Percentiles rank a stretch among this genome's conserved stretches.
phyloP scores from a whole-genome alignment of 2,329 filamentous ascomycete species.

The Dothistroma pini region DNA sequence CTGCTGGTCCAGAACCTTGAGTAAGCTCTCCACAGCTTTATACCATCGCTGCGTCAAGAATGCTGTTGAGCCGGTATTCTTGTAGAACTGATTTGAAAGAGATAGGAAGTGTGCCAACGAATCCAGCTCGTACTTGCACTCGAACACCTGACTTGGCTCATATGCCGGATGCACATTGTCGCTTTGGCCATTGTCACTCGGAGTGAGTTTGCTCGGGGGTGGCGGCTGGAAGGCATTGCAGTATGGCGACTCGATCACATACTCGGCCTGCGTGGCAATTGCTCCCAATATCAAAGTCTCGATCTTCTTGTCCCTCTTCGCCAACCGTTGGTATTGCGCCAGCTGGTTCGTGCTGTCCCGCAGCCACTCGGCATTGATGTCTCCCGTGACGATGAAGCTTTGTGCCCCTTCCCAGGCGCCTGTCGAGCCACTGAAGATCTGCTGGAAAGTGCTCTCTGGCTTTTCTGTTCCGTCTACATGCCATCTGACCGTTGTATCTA shows the following conservation, averaged over 20 bases:
- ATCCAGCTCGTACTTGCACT: slow-evolving; percentile 99
- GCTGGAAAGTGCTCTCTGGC: slow-evolving; percentile 41
- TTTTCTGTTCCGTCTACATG: slow-evolving; percentile 62
- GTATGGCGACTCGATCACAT: slow-evolving; percentile 90
- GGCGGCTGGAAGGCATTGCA: slow-evolving; percentile 99
- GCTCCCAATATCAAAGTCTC: slow-evolving; percentile 81
- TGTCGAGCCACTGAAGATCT: slow-evolving; percentile 23
- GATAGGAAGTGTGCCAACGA: slow-evolving; percentile 89
- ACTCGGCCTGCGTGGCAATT: slow-evolving; percentile 94
- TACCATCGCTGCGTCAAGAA: slow-evolving; percentile 80
- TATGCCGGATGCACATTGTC: slow-evolving; percentile 84
- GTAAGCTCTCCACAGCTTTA: slow-evolving; percentile 67
- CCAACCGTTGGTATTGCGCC: slow-evolving; percentile 79
- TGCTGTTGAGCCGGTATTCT: slow-evolving; percentile 69
- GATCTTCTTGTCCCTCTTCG: slow-evolving; percentile 74
- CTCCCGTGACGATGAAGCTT: slow-evolving; percentile 86
- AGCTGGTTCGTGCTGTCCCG: slow-evolving; percentile 93
- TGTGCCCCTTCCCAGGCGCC: slow-evolving; percentile 73
- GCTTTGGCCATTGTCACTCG: slow-evolving; percentile 73
- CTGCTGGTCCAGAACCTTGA: slow-evolving; percentile 73
- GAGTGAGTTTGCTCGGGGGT: slow-evolving; percentile 68
- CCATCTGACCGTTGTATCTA: slow-evolving; percentile 87
- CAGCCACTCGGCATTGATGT: slow-evolving; percentile 86
- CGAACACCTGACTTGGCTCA: slow-evolving; percentile 81
- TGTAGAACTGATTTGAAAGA: slow-evolving; percentile 80